Evolutionary conservation across 208 protist genomes (phyloP), one percentile per base, ranked within the genome.

Genomic region (Cochliopodium minus): DNA sequence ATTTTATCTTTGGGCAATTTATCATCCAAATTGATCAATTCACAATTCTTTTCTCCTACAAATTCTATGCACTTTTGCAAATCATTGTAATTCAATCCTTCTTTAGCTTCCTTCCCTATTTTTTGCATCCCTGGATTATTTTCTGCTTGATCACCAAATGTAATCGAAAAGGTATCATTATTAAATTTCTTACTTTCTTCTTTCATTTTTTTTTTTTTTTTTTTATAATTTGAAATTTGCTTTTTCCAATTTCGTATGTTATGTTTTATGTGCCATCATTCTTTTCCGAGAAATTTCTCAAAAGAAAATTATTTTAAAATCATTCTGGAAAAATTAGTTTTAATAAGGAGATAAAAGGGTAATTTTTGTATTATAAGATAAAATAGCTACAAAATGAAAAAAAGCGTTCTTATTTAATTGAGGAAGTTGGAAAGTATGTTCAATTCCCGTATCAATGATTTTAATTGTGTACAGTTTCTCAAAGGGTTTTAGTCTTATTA

Each of bases 61-160:
- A 60, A 17, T 36, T 25, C 47, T 69, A 57, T 38, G 36, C 32
- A 32, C n/a, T 0, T 15, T 28, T 38, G 23, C 17, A 69, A 28
- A 33, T 69, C 64, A 38, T 34, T 20, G 22, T 50, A 36, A 22
- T 33, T 30, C 30, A 60, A 69, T 22, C 64, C 64, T 17, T 30
- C 17, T 23, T 13, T 34, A 5, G 33, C 28, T 28, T 49, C 20
- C 1, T 34, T 6, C 3, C 64, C 64, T 0, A 69, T 11, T 7
- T 63, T 69, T 20, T 69, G 55, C 64, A 69, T 69, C 15, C 36
- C 46, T 29, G 40, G 51, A 39, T 64, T 49, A 36, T 64, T 64
- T 29, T 64, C 59, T 33, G 54, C 59, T 28, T 62, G 54, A 46
- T 64, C 59, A 0, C 59, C 59, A 34, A 64, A 64, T 10, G 59